These are phyloP conservation scores for Handroanthus guayacan DNA, from an alignment of 257 asterid species.

Conservation along the genomic window DNA sequence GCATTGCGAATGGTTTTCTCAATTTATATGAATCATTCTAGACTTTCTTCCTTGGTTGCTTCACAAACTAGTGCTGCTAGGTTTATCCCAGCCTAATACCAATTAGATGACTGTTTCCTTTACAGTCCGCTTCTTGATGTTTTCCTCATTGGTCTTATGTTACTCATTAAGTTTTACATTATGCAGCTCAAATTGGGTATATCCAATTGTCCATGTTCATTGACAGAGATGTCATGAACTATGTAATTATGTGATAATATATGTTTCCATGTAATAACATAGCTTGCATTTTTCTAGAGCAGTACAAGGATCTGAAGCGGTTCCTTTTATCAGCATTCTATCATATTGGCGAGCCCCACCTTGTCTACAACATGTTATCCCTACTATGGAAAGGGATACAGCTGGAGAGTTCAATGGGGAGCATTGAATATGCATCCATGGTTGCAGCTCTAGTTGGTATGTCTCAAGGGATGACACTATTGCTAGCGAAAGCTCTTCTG, in stretches of 20 bases:
- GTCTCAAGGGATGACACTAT: conserved; percentile 84
- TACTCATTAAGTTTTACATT: neutral
- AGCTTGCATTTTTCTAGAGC: conserved; percentile 41
- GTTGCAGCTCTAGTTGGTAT: conserved; percentile 67
- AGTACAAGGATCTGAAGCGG: conserved; percentile 87
- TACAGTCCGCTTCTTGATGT: neutral
- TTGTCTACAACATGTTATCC: conserved; percentile 89
- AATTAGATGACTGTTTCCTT: neutral
- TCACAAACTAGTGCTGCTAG: neutral
- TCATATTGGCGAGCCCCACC: conserved; percentile 83
- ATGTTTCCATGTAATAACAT: conserved; percentile 20
- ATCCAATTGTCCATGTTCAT: neutral
- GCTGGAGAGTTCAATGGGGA: conserved; percentile 83
- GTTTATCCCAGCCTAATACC: neutral
- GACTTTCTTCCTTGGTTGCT: neutral
- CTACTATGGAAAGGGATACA: conserved; percentile 94
- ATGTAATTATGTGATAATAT: neutral
- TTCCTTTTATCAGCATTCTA: conserved; percentile 78
- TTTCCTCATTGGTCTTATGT: neutral
- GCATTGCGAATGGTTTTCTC: neutral
- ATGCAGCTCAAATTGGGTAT: neutral
- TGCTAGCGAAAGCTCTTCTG: conserved; percentile 71
- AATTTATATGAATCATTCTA: neutral
- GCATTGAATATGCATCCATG: conserved; percentile 78
- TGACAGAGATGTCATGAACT: neutral